A percentile compares a stretch with the other conserved stretches of the same genome.
Conservation (phyloP, 371 early-diverging fungal species). For the Mucor racemosus region DNA sequence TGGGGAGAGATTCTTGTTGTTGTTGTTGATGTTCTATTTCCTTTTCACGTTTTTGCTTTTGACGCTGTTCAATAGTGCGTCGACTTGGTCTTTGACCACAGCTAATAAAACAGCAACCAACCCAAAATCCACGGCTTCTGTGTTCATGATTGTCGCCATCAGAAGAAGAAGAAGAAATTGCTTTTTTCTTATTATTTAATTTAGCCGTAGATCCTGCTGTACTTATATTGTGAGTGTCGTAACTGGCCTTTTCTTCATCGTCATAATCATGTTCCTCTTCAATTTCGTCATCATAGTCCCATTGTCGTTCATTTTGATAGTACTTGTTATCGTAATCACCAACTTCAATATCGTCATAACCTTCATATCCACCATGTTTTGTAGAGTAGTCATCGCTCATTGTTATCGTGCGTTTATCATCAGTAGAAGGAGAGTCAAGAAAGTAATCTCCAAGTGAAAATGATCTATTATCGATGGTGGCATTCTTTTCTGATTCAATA, state of each 20-base stretch:
- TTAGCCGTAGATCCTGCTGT: constrained; percentile 11
- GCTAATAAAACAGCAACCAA: constrained; percentile 48
- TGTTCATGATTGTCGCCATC: constrained; percentile 3
- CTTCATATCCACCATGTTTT: constrained; percentile 17
- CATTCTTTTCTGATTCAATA: constrained; percentile 26
- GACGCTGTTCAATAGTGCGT: constrained; percentile 10
- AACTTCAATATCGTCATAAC: constrained; percentile 21
- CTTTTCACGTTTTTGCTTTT: constrained; percentile 19
- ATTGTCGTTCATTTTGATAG: constrained; percentile 8
- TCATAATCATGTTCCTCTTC: constrained; percentile 9
- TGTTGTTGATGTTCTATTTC: constrained; percentile 21
- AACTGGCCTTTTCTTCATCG: constrained; percentile 4
- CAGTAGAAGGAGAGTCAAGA: constrained; percentile 2
- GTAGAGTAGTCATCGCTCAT: constrained; percentile 23
- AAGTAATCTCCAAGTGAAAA: constrained; percentile 16
- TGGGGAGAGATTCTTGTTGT: constrained; percentile 5
- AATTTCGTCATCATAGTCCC: constrained; percentile 7
- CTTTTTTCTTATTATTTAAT: constrained; percentile 10
- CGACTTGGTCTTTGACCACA: constrained; percentile 29
- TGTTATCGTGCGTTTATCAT: constrained; percentile 14
- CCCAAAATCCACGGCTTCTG: constrained; percentile 34
- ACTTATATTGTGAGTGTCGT: neutral
- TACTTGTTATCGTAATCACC: constrained; percentile 5
- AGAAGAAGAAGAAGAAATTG: too few species aligned
- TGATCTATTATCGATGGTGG: constrained; percentile 3